These are phyloP conservation scores for Trichoderma endophyticum DNA, from an alignment of 2,329 filamentous ascomycete genomes.

Conservation along the genomic window DNA sequence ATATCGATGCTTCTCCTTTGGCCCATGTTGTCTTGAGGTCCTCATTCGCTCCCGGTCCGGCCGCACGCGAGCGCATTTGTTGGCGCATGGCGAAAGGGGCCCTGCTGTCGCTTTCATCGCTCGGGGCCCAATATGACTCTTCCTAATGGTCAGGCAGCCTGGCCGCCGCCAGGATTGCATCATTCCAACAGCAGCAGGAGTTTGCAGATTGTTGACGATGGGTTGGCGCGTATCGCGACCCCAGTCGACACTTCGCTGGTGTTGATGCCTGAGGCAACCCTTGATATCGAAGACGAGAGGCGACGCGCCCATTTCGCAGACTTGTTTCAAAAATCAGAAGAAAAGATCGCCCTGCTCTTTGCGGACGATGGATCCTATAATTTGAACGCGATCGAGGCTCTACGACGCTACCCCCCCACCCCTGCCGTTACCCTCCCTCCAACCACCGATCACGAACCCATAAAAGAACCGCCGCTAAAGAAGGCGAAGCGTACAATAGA, in stretches of 20 bases:
- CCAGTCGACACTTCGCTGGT: slow-evolving; percentile 47
- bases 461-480: slow-evolving; percentile 64
- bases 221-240: slow-evolving; percentile 48
- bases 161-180: slow-evolving; percentile 57
- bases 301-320: slow-evolving; percentile 72
- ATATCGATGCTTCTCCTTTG: slow-evolving; percentile 49
- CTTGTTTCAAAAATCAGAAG: slow-evolving; percentile 73
- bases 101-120: slow-evolving; percentile 47
- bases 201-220: slow-evolving; percentile 61
- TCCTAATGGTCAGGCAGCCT: slow-evolving; percentile 62
- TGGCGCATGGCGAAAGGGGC: slow-evolving; percentile 56
- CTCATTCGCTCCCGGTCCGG: slow-evolving; percentile 44
- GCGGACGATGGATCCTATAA: slow-evolving; percentile 54
- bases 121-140: slow-evolving; percentile 60
- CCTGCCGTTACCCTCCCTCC: slow-evolving; percentile 47
- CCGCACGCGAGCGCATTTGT: slow-evolving; percentile 50
- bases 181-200: slow-evolving; percentile 47
- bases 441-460: slow-evolving; percentile 56
- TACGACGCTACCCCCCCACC: slow-evolving; percentile 42
- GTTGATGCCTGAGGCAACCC: slow-evolving; percentile 60
- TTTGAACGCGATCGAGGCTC: slow-evolving; percentile 50
- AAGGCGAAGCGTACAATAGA: slow-evolving; percentile 75
- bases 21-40: slow-evolving; percentile 49
- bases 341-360: slow-evolving; percentile 75
- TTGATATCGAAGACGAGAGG: slow-evolving; percentile 64